A percentile compares a stretch with the other conserved stretches of the same genome.
phyloP scores from a whole-genome alignment of 805 yeast genomes.

The Candida taoyuanica region DNA sequence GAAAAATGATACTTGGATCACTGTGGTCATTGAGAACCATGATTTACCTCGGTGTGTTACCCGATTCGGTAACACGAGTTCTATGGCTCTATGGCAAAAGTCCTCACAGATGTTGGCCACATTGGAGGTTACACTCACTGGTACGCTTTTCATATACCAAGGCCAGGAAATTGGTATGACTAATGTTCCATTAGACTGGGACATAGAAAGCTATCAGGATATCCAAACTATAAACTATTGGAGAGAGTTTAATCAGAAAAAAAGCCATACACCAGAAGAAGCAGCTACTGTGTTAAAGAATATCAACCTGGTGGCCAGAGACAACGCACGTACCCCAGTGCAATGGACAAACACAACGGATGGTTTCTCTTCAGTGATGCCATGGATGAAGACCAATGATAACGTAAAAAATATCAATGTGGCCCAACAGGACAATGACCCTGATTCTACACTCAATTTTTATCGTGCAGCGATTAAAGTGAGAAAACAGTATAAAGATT shows the following conservation, averaged over 20 bases:
- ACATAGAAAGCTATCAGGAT: conserved; percentile 46
- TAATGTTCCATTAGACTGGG: conserved; percentile 41
- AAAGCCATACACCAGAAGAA: conserved; percentile 26
- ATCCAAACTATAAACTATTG: conserved; percentile 42
- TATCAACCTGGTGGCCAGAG: conserved; percentile 41
- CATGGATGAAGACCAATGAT: conserved; percentile 52
- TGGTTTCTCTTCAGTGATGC: conserved; percentile 45
- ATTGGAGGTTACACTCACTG: conserved; percentile 43
- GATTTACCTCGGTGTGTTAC: conserved; percentile 53
- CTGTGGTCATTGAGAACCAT: conserved; percentile 50
- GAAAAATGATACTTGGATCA: conserved; percentile 50
- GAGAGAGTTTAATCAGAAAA: conserved; percentile 28
- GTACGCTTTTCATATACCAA: conserved; percentile 53
- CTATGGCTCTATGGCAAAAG: conserved; percentile 27
- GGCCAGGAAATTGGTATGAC: conserved; percentile 60
- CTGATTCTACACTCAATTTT: conserved; percentile 41
- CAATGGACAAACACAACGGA: conserved; percentile 47
- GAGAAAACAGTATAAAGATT: conserved; percentile 42
- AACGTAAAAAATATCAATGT: conserved; percentile 47
- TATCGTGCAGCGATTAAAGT: conserved; percentile 39
- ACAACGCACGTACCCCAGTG: conserved; percentile 52
- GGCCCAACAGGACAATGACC: conserved; percentile 40
- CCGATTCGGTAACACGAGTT: conserved; percentile 45
- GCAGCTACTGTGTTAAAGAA: conserved; percentile 30
- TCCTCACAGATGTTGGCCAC: conserved; percentile 48